phyloP scores from a whole-genome alignment of 2,329 filamentous ascomycete species.

The Hypoxylon sp. region DNA sequence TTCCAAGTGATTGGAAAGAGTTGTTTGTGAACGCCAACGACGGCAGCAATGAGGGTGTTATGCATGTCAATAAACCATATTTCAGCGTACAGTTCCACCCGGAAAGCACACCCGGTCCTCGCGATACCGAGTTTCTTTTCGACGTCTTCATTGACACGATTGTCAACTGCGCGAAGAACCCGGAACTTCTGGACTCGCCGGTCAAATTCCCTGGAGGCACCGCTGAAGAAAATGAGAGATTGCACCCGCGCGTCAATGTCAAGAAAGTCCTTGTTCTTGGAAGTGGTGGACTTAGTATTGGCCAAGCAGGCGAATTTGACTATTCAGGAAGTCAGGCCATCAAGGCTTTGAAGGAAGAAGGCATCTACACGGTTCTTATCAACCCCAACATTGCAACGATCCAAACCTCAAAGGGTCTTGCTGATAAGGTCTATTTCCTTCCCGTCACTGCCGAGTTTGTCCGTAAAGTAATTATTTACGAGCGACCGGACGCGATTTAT shows the following conservation, averaged over 20 bases:
- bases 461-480: slow-evolving; percentile 95
- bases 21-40: slow-evolving; percentile 99
- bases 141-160: slow-evolving; percentile 96
- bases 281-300: slow-evolving; percentile 95
- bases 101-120: slow-evolving; percentile 93
- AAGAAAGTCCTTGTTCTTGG: slow-evolving; percentile 97
- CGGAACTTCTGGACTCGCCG: slow-evolving; percentile 75
- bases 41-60: slow-evolving; percentile 97
- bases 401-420: slow-evolving; percentile 96
- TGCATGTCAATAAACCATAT: slow-evolving; percentile 85
- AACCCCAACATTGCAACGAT: slow-evolving; percentile 99
- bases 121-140: slow-evolving; percentile 96
- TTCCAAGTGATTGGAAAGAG: slow-evolving; percentile 87
- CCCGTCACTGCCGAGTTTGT: slow-evolving; percentile 98
- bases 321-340: slow-evolving; percentile 99
- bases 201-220: slow-evolving; percentile 91
- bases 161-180: slow-evolving; percentile 75
- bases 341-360: slow-evolving; percentile 97
- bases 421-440: slow-evolving; percentile 98
- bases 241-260: slow-evolving; percentile 83
- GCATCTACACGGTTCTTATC: slow-evolving; percentile 97
- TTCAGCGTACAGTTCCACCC: slow-evolving; percentile 99
- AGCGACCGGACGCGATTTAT: slow-evolving; percentile 96
- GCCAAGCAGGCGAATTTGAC: slow-evolving; percentile 98
- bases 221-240: slow-evolving; percentile 79